Conservation (phyloP, 371 early-diverging fungal species). For the Mycotypha africana region DNA sequence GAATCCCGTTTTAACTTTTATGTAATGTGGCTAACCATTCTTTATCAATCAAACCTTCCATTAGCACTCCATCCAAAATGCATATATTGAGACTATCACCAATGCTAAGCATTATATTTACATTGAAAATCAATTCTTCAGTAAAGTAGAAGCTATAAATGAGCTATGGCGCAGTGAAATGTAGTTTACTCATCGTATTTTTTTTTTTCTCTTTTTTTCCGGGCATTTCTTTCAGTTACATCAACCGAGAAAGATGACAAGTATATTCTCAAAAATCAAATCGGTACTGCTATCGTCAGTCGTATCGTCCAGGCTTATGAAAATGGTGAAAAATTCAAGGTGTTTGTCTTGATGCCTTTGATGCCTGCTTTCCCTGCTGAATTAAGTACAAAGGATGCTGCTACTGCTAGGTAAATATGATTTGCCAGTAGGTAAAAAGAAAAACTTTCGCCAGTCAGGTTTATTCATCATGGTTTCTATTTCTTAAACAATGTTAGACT, state of each 20-base stretch:
- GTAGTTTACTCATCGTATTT: not conserved
- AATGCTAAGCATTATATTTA: conserved; percentile 83
- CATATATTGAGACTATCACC: conserved; percentile 73
- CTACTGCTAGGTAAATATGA: conserved; percentile 70
- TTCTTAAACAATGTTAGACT: conserved; percentile 21
- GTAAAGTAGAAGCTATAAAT: conserved; percentile 30
- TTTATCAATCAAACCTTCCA: too few species aligned
- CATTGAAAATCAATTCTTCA: conserved; percentile 97
- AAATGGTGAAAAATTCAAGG: conserved; percentile 69
- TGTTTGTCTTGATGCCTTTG: conserved; percentile 87
- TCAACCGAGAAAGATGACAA: conserved; percentile 48
- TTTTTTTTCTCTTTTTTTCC: too few species aligned
- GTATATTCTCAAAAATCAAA: conserved; percentile 64
- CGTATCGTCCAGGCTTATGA: conserved; percentile 77
- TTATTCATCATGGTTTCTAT: not conserved
- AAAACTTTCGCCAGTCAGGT: too few species aligned
- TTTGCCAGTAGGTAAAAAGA: too few species aligned
- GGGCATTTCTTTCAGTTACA: conserved; percentile 49
- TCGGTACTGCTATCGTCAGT: conserved; percentile 75
- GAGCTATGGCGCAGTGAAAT: too few species aligned
- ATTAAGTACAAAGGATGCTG: conserved; percentile 70
- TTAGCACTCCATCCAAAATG: conserved; percentile 83
- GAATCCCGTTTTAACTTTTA: too few species aligned
- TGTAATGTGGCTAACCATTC: too few species aligned
- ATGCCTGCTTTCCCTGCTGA: conserved; percentile 92